phyloP scores from a whole-genome alignment of 1,139 yeast species.

The Yamadazyma pseudoaaseri region DNA sequence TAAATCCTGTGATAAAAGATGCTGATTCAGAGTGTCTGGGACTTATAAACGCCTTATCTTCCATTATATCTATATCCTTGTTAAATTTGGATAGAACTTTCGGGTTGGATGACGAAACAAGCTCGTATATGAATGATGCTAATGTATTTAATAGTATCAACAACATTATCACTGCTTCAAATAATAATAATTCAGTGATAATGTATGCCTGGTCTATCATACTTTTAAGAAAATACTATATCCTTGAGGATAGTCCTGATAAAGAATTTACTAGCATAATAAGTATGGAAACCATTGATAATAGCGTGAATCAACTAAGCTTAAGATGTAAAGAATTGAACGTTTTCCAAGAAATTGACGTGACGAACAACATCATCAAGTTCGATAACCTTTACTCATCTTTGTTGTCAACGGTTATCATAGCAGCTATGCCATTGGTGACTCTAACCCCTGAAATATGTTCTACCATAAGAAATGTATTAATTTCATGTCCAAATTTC shows the following conservation, averaged over 20 bases:
- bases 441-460: constrained; percentile 58
- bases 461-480: constrained; percentile 46
- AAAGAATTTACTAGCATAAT: constrained; percentile 13
- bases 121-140: constrained; percentile 36
- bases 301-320: constrained; percentile 35
- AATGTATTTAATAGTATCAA: constrained; percentile 41
- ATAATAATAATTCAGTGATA: constrained; percentile 45
- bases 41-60: constrained; percentile 39
- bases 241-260: constrained; percentile 38
- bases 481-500: constrained; percentile 54
- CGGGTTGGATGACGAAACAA: constrained; percentile 31
- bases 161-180: constrained; percentile 26
- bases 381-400: constrained; percentile 57
- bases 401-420: constrained; percentile 57
- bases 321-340: constrained; percentile 42
- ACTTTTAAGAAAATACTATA: constrained; percentile 52
- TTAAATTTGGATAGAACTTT: constrained; percentile 53
- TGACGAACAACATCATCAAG: constrained; percentile 42
- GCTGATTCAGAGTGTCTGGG: constrained; percentile 35
- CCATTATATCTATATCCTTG: constrained; percentile 49
- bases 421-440: constrained; percentile 62
- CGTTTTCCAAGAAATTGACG: constrained; percentile 46
- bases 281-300: constrained; percentile 15
- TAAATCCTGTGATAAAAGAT: constrained; percentile 27
- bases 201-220: constrained; percentile 73